Evolutionary conservation across 1,284 basidiomycete genomes (phyloP).

Genomic region (Naganishia sp.): DNA sequence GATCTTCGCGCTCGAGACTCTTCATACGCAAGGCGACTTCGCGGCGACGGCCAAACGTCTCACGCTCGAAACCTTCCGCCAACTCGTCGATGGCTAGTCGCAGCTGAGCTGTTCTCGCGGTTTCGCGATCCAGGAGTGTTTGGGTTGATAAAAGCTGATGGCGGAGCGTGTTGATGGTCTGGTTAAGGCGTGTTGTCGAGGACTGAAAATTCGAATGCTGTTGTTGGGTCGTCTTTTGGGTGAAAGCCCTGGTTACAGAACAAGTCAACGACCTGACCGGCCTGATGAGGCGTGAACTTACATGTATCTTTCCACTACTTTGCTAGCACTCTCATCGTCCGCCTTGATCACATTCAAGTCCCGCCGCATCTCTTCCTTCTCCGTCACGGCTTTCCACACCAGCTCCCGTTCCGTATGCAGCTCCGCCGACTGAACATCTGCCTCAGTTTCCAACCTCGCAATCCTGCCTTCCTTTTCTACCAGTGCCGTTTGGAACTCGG

Average conservation of each 20-base stretch:
- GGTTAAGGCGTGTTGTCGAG: conserved; percentile 61
- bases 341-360: conserved; percentile 47
- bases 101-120: conserved; percentile 59
- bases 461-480: conserved; percentile 56
- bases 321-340: conserved; percentile 72
- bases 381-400: conserved; percentile 65
- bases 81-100: conserved; percentile 69
- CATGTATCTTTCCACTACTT: conserved; percentile 87
- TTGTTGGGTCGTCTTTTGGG: conserved; percentile 71
- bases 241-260: conserved; percentile 68
- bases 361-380: conserved; percentile 66
- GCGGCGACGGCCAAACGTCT: conserved; percentile 70
- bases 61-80: conserved; percentile 69
- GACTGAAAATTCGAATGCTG: conserved; percentile 67
- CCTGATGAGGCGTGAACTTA: conserved; percentile 47
- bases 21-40: conserved; percentile 71
- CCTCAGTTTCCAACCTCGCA: conserved; percentile 73
- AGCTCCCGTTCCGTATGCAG: conserved; percentile 58
- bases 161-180: conserved; percentile 64
- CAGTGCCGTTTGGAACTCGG: conserved; percentile 47
- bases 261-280: conserved; percentile 10
- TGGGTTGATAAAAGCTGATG: conserved; percentile 57
- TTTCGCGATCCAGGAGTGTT: conserved; percentile 56
- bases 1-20: conserved; percentile 69
- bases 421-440: conserved; percentile 71